Base-by-base conservation (phyloP, 805 yeast species). In the Candida yuanshanica region DNA sequence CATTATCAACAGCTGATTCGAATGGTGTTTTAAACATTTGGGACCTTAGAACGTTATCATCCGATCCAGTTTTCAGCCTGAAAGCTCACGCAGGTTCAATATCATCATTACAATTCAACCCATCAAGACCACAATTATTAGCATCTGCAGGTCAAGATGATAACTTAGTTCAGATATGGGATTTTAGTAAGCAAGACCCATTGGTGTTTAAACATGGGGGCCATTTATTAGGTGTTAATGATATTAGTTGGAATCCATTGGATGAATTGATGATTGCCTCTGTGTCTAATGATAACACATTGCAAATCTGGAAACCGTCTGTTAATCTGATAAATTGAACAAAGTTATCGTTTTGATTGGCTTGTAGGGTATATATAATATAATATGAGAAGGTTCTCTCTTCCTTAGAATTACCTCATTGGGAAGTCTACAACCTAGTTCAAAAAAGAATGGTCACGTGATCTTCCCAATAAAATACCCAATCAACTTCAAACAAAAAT, bases 211-310 rank as follows among this genome's bases (percentile, higher is more conserved):
- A 71, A 4, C 98, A 90, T 61, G 82, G 80, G 4, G 97, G 97
- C 0, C 98, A 90, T 59, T 73, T 82, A 74, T 66, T 83, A n/a
- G 89, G 91, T 4, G 86, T 90, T 3, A 84, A 83, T 49, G 97
- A 89, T 52, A 63, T 88, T 22, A 72, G 78, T 25, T 90, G 97
- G 97, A 83, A 85, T 42, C 74, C 78, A 0, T 79, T 79, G 44
- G 84, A 77, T 42, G 75, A 78, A 4, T 26, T 36, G 17, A 69
- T 82, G 72, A 48, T 88, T 27, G 81, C 87, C 4, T 79, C 88
- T 53, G 91, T 84, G 5, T 78, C 87, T 0, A 88, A 83, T 52
- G 96, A 90, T 55, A 90, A 90, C 56, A 76, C 90, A 1, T 64
- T 89, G n/a, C 96, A 90, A 47, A 60, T 89, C 3, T 90, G 95